These are phyloP conservation scores for Trichosporon asahii DNA, from an alignment of 1,284 basidiomycete species.

Conservation along the genomic window DNA sequence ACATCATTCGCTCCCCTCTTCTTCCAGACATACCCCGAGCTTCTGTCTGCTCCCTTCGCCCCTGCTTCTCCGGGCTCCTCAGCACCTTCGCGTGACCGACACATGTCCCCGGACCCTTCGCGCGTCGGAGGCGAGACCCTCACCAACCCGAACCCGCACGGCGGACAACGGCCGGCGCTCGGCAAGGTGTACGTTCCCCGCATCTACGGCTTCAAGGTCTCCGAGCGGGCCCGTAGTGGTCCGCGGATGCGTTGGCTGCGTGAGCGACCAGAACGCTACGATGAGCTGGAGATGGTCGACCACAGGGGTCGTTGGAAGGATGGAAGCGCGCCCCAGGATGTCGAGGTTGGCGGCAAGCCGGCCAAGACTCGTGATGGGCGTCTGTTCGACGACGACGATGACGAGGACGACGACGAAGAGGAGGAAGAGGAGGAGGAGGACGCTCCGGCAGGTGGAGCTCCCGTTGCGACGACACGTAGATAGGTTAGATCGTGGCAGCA, in stretches of 20 bases:
- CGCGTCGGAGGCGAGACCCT: slow-evolving; percentile 37
- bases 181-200: slow-evolving; percentile 84
- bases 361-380: slow-evolving; percentile 27
- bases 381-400: slow-evolving; percentile 43
- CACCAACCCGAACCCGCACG: slow-evolving; percentile 74
- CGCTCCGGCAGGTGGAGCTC: slow-evolving; percentile 15
- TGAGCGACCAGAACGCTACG: slow-evolving; percentile 70
- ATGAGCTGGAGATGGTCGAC: slow-evolving; percentile 81
- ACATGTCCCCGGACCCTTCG: slow-evolving; percentile 22
- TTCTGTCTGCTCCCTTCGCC: slow-evolving; percentile 77
- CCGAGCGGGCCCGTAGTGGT: slow-evolving; percentile 68
- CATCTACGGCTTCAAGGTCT: slow-evolving; percentile 75
- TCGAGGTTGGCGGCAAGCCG: slow-evolving; percentile 2
- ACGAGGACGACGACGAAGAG: slow-evolving; percentile 32
- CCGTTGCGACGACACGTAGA: slow-evolving; percentile 6
- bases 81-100: slow-evolving; percentile 15
- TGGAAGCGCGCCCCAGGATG: slow-evolving; percentile 6
- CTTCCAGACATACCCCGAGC: slow-evolving; percentile 93
- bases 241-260: slow-evolving; percentile 97
- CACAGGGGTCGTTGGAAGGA: slow-evolving; percentile 76
- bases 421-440: slow-evolving; percentile 43
- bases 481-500: slow-evolving; percentile 8
- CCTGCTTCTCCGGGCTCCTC: slow-evolving; percentile 20
- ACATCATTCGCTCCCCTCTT: slow-evolving; percentile 97
- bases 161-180: slow-evolving; percentile 67